These are phyloP conservation scores for Podospora pseudopauciseta DNA, from an alignment of 495 filamentous ascomycete species.

Conservation along the genomic window DNA sequence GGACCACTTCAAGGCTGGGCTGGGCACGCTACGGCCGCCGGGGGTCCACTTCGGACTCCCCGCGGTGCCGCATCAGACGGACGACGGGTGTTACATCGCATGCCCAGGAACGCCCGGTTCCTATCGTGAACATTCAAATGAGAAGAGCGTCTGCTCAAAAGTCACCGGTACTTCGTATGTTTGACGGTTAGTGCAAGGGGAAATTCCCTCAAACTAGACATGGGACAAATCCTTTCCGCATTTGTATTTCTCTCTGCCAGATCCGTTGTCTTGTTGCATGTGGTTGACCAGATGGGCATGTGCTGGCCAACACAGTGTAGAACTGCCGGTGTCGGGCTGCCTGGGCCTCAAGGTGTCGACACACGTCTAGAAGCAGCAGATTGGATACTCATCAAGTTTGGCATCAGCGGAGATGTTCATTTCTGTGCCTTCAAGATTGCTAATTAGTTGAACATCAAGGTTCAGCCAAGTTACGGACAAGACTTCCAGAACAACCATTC, in stretches of 20 bases:
- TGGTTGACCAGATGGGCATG: background rate
- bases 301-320: background rate
- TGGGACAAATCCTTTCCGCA: background rate
- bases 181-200: background rate
- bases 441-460: background rate
- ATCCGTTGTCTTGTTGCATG: background rate
- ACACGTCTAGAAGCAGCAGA: background rate
- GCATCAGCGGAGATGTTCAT: background rate
- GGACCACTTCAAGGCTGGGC: background rate
- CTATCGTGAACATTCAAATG: background rate
- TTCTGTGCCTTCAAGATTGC: background rate
- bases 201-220: background rate
- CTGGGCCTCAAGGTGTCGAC: background rate
- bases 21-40: conserved; percentile 3
- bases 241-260: background rate
- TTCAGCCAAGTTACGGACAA: background rate
- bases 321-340: background rate
- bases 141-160: background rate
- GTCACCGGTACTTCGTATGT: background rate
- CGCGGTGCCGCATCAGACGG: background rate
- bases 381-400: no score
- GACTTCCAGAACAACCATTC: background rate
- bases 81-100: background rate
- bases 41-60: conserved; percentile 6
- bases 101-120: background rate